Percentiles rank a stretch among this genome's conserved stretches.
These are phyloP conservation scores for Microsporum audouinii DNA, from an alignment of 2,329 filamentous ascomycete genomes.

Conservation along the genomic window DNA sequence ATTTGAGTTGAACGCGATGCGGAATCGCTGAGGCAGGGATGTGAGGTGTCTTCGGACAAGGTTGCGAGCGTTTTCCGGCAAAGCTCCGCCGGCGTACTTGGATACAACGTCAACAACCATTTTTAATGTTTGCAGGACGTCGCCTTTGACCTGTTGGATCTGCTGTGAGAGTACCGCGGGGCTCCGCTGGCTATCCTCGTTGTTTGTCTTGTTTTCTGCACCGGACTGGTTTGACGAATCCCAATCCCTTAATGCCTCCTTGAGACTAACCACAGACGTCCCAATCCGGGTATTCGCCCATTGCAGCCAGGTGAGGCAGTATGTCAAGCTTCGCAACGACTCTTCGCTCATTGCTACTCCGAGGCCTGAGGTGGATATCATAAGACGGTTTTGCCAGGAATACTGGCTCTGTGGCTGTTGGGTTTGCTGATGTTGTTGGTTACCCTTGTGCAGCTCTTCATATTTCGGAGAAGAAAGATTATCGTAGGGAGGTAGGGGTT, in stretches of 20 bases:
- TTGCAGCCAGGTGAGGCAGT: constrained; percentile 68
- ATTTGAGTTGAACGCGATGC: constrained; percentile 50
- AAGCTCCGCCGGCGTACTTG: constrained; percentile 77
- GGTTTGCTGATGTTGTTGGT: constrained; percentile 32
- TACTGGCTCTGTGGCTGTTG: constrained; percentile 20
- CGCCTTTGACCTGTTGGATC: constrained; percentile 56
- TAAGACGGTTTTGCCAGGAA: constrained; percentile 69
- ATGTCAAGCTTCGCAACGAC: constrained; percentile 70
- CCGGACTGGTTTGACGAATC: constrained; percentile 15
- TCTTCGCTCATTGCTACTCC: constrained; percentile 86
- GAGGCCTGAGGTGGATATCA: constrained; percentile 82
- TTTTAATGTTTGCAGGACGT: constrained; percentile 68
- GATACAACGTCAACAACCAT: constrained; percentile 75
- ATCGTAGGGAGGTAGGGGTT: constrained; percentile 74
- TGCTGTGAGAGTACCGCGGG: constrained; percentile 40
- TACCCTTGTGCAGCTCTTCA: constrained; percentile 4
- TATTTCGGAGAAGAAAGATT: constrained; percentile 65
- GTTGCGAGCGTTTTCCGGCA: constrained; percentile 76
- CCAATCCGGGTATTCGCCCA: constrained; percentile 74
- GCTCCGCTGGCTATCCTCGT: constrained; percentile 17
- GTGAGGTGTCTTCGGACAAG: constrained; percentile 76
- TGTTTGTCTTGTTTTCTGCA: constrained; percentile 11
- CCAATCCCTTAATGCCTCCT: constrained; percentile 67
- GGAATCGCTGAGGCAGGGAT: constrained; percentile 73
- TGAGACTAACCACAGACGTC: constrained; percentile 61